Evolutionary conservation across 495 filamentous ascomycete genomes (phyloP), one percentile per base, ranked within the genome.

Genomic region (Hypoxylon crocopeplum): DNA sequence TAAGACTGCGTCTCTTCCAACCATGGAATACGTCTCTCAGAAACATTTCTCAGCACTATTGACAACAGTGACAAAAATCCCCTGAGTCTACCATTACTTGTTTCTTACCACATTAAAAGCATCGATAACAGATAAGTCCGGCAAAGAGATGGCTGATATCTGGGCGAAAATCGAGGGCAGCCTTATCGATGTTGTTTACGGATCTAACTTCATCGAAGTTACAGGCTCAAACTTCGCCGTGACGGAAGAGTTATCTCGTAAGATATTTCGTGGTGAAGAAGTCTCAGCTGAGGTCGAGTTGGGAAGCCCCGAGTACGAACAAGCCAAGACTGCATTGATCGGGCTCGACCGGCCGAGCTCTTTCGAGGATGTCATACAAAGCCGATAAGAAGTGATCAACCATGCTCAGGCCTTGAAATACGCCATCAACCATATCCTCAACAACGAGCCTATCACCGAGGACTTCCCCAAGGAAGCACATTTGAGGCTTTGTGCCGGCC

Each of bases 311-410:
- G 64, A 69, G 5, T 68, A 68, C 34, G 30, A 69, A 32, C 27
- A 62, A 24, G 48, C 51, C 30, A 17, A 15, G 8, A 27, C 54
- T 11, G 54, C 54, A 1, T 7, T 57, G 7, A 20, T 49, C 8
- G 13, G n/a, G 36, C 16, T 44, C 34, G 27, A 16, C 4, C 44
- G 59, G n/a, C 24, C 45, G 17, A 27, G 15, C 13, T 54, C 49
- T 1, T 11, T 17, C 3, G 5, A 49, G 19, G 59, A 66, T 10
- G 42, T 76, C 7, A 11, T 66, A 2, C 60, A 25, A 0, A 69
- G 67, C 20, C 48, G 66, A 0, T 58, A 56, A 15, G 72, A 76
- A 55, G 54, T 75, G 1, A 57, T 75, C 3, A 71, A 77, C 13
- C 72, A 78, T 34, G 68, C 70, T 12, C 59, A 68, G 13, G 71